Base-by-base conservation (phyloP, 345 rosid species). In the Populus nigra region DNA sequence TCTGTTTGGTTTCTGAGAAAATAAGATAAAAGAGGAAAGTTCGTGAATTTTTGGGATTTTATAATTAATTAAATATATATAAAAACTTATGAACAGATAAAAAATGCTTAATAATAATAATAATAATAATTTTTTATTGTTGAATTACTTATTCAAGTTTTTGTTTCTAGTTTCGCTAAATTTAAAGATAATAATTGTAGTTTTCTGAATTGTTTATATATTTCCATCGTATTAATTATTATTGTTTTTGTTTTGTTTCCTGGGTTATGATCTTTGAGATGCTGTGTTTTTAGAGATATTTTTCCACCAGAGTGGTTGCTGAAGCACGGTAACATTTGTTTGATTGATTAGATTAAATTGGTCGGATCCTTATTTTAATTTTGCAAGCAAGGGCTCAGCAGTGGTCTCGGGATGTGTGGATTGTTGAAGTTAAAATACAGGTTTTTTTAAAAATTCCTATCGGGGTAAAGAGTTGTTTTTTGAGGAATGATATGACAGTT, bases 301-400 rank as follows among this genome's bases (percentile, higher is more conserved):
- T 85, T 74, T 85, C 87, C 49, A 82, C 84, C 86, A 83, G 85
- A 72, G 78, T 88, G 86, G 86, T 89, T 83, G 89, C 79, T 88
- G 87, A 82, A 83, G 85, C 86, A 75, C 83, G 53, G 36, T 78
- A 57, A 55, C 43, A 55, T 35, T 50, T 50, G 65, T 29, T 18
- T 72, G 65, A 4, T 29, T 17, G 55, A 18, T 47, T 38, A 55
- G 65, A 31, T 31, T 39, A 23, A 17, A 29, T 43, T 12, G 59
- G 20, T 43, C 38, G 27, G 76, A 23, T 69, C 69, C 49, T 20
- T 68, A 82, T 74, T 74, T 82, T 63, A 69, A 50, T 65, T 78
- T 73, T 85, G 73, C 80, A 74, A 61, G 89, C 47, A 63, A 61
- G 31, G 77, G 69, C 75, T 78, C 73, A 25, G 23, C 66, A 78